Conservation (phyloP, 2,329 filamentous ascomycete species). For the Beauveria australis region DNA sequence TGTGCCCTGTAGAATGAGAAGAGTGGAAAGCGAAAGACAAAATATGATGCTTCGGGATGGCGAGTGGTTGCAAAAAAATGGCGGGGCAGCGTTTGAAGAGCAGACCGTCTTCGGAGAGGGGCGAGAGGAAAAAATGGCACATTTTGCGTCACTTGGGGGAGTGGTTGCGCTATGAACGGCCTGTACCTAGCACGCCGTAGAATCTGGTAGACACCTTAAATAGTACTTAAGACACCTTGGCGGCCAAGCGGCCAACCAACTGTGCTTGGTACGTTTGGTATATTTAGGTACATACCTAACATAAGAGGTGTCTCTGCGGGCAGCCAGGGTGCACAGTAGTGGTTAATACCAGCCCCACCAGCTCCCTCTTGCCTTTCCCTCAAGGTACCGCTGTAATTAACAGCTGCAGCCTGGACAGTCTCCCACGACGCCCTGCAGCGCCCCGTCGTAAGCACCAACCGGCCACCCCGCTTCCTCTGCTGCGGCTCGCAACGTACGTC, state of each 20-base stretch:
- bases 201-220: not conserved
- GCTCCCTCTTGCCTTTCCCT: no score
- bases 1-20: not conserved
- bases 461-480: slow-evolving; percentile 6
- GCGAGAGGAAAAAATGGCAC: not conserved
- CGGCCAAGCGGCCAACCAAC: not conserved
- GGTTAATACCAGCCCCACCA: not conserved
- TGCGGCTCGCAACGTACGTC: slow-evolving; percentile 10
- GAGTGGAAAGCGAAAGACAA: not conserved
- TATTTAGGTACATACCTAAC: no score
- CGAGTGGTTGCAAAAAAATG: slow-evolving; percentile 13
- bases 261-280: no score
- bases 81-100: slow-evolving; percentile 12
- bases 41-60: slow-evolving; percentile 12
- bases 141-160: slow-evolving; percentile 19
- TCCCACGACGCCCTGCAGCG: not conserved
- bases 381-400: no score
- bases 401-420: not conserved
- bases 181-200: not conserved
- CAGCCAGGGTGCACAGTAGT: no score
- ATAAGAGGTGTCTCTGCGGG: no score
- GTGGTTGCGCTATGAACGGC: slow-evolving; percentile 6
- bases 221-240: not conserved
- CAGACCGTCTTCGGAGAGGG: slow-evolving; percentile 13
- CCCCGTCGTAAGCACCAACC: slow-evolving; percentile 4